These are phyloP conservation scores for Ophiostoma perfectum DNA, from an alignment of 2,329 filamentous ascomycete genomes.

Conservation along the genomic window DNA sequence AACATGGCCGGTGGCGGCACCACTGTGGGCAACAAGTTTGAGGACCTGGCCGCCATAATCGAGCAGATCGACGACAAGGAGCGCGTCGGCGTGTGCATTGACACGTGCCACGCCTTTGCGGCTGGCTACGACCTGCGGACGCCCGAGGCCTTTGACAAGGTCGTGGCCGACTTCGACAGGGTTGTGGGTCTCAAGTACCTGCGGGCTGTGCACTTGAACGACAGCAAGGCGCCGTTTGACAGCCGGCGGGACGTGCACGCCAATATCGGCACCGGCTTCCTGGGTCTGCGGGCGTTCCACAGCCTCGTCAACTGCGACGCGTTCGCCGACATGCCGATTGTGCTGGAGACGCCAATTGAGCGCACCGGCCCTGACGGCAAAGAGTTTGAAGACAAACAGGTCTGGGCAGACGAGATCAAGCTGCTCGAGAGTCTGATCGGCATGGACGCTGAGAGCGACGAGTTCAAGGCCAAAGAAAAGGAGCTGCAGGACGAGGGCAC, in stretches of 20 bases:
- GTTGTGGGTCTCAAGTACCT: conserved; percentile 75
- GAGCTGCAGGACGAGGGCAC: conserved; percentile 63
- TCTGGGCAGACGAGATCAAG: conserved; percentile 95
- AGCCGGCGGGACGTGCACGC: conserved; percentile 87
- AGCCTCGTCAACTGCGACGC: conserved; percentile 76
- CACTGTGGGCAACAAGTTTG: conserved; percentile 76
- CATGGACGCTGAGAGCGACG: conserved; percentile 68
- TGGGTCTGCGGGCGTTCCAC: conserved; percentile 86
- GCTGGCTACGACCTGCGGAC: conserved; percentile 85
- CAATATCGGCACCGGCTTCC: conserved; percentile 92
- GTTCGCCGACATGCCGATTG: conserved; percentile 77
- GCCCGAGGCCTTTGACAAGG: conserved; percentile 64
- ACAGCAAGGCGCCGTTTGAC: conserved; percentile 82
- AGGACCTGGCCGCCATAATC: conserved; percentile 83
- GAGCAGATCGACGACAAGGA: conserved; percentile 70
- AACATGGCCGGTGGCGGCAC: conserved; percentile 93
- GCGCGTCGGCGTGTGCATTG: conserved; percentile 87
- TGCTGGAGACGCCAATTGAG: conserved; percentile 94
- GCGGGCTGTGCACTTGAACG: conserved; percentile 84
- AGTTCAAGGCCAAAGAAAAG: conserved; percentile 62
- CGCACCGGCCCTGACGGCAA: conserved; percentile 60
- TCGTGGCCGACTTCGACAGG: conserved; percentile 69
- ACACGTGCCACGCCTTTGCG: conserved; percentile 95
- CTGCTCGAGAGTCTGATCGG: conserved; percentile 82
- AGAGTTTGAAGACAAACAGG: conserved; percentile 66